Base-by-base conservation (phyloP, 805 yeast species). In the Ogataea zsoltii region DNA sequence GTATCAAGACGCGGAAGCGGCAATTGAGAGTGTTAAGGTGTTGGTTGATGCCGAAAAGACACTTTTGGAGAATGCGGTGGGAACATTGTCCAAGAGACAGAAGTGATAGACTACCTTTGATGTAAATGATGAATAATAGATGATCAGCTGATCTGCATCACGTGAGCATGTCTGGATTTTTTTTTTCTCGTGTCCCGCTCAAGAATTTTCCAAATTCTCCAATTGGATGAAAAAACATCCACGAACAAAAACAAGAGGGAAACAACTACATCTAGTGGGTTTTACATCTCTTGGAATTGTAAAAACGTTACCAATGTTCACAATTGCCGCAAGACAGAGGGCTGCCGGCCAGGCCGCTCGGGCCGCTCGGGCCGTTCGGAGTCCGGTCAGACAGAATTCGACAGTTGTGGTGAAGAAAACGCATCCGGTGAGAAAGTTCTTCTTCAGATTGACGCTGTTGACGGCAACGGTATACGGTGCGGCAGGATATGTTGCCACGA, bases 401-500 rank as follows among this genome's bases (percentile, higher is more conserved):
- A 53, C 63, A 9, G 35, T 44, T n/a, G 49, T 58, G 14, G 50
- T 41, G 12, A 54, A 55, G 48, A 49, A 49, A 40, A 33, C 48
- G 11, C 62, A 50, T 45, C 65, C 62, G 14, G 40, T 54, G 36
- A 57, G 61, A 52, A 56, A 46, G 33, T 56, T 63, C 36, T 18
- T 64, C 12, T 53, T 62, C 41, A 61, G 58, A 41, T 28, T 57
- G n/a, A 55, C 62, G 6, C 40, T 63, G 13, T 33, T 56, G 21
- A 52, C 65, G 7, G 56, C 60, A 12, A 44, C 58, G 3, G 42
- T 77, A 19, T 84, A 82, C 53, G 80, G 77, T 29, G 80, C 75
- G 29, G 88, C 87, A 42, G 75, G 81, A n/a, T 78, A 75, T 42
- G 66, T 75, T 45, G 71, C 89, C 12, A 67, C 80, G 25, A 67